A percentile compares a stretch with the other conserved stretches of the same genome.
phyloP scores from a whole-genome alignment of 2,329 filamentous ascomycete genomes.

The Colletotrichum plurivorum region DNA sequence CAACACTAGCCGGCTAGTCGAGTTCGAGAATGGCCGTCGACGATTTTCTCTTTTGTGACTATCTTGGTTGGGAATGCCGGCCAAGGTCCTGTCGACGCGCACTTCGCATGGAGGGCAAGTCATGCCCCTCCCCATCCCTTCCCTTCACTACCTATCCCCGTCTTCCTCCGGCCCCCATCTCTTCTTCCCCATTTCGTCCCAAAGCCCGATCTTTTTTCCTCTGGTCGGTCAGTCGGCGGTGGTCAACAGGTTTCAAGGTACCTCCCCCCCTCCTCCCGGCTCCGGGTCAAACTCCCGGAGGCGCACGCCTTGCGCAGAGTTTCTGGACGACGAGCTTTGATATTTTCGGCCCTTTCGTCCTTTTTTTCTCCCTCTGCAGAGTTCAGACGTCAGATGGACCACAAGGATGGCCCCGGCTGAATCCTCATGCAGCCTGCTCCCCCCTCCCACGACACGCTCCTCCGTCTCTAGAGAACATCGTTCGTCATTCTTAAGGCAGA shows the following conservation, averaged over 20 bases:
- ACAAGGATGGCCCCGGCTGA: conserved; percentile 24
- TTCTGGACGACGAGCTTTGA: too few species aligned
- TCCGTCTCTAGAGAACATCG: conserved; percentile 26
- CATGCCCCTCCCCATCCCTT: conserved; percentile 44
- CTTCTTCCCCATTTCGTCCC: not conserved
- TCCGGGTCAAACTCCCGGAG: conserved; percentile 26
- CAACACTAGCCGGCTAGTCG: conserved; percentile 27
- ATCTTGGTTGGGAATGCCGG: not conserved
- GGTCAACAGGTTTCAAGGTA: too few species aligned
- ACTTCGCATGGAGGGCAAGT: conserved; percentile 45
- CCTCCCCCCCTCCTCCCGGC: conserved; percentile 34
- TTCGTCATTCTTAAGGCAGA: conserved; percentile 29
- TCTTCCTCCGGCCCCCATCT: not conserved
- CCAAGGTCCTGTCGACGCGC: conserved; percentile 13
- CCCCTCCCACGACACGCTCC: conserved; percentile 14
- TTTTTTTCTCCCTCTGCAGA: not conserved
- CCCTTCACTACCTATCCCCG: not conserved
- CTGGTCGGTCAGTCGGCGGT: too few species aligned
- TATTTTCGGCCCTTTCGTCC: not conserved
- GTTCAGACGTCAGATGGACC: conserved; percentile 15
- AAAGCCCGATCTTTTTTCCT: too few species aligned
- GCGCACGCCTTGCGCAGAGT: not conserved
- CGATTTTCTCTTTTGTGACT: too few species aligned
- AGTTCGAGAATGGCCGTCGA: conserved; percentile 23
- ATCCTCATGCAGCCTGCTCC: conserved; percentile 1